Evolutionary conservation across 495 filamentous ascomycete genomes (phyloP).

Genomic region (Saxophila tyrrhenica): DNA sequence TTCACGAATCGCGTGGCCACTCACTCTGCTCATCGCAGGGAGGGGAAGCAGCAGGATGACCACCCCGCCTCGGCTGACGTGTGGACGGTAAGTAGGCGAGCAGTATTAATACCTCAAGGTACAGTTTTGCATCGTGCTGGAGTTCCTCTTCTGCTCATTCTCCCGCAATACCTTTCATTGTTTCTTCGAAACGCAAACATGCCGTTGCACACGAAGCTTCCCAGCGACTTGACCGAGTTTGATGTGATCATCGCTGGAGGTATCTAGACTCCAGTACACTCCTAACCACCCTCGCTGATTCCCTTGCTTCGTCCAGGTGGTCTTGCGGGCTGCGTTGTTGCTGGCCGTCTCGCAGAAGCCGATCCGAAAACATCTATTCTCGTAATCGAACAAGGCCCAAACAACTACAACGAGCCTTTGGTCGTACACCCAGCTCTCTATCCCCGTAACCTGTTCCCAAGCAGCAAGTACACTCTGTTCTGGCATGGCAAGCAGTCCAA

Average conservation of each 20-base stretch:
- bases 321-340: conserved; percentile 48
- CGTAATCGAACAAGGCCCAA: conserved; percentile 38
- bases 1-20: too few relatives aligned
- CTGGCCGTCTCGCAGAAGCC: conserved; percentile 36
- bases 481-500: conserved; percentile 25
- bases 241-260: conserved; percentile 35
- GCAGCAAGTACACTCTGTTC: conserved; percentile 24
- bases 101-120: too few relatives aligned
- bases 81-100: too few relatives aligned
- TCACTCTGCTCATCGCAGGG: too few relatives aligned
- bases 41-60: too few relatives aligned
- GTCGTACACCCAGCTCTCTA: conserved; percentile 37
- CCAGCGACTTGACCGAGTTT: conserved; percentile 26
- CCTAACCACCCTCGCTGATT: not conserved
- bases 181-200: too few relatives aligned
- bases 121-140: too few relatives aligned
- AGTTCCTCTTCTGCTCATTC: too few relatives aligned
- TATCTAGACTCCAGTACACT: conserved; percentile 1
- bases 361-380: conserved; percentile 42
- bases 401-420: conserved; percentile 37
- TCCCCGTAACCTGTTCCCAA: conserved; percentile 18
- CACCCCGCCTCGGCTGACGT: too few relatives aligned
- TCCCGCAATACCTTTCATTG: too few relatives aligned
- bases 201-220: conserved; percentile 26
- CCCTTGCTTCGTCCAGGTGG: conserved; percentile 28